Conservation (phyloP, 805 yeast genomes). For the Ogataea naganishii region DNA sequence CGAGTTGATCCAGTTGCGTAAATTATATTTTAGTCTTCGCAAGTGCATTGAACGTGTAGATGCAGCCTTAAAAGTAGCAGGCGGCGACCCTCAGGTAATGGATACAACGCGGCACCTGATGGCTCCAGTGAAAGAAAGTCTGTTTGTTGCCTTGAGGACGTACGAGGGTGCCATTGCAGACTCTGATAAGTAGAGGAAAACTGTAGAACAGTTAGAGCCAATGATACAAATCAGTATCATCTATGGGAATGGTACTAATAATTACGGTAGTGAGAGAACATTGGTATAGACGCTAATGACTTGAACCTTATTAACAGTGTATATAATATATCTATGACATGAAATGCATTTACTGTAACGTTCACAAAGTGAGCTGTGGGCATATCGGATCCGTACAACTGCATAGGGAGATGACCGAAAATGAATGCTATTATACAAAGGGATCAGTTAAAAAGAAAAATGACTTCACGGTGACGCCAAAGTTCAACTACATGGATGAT, state of each 20-base stretch:
- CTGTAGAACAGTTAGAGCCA: too few relatives aligned
- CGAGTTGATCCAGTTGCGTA: constrained; percentile 27
- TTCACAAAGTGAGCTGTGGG: too few relatives aligned
- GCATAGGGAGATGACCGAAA: too few relatives aligned
- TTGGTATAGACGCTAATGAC: too few relatives aligned
- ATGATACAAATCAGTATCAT: too few relatives aligned
- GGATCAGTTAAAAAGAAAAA: constrained; percentile 2
- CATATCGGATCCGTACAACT: too few relatives aligned
- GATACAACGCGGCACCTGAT: constrained; percentile 16
- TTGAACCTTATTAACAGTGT: too few relatives aligned
- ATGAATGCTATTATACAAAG: constrained; percentile 1
- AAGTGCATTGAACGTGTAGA: constrained; percentile 39
- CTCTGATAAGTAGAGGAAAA: constrained; percentile 6
- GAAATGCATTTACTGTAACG: too few relatives aligned
- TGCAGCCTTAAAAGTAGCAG: constrained; percentile 20
- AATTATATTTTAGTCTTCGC: constrained; percentile 37
- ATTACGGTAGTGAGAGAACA: too few relatives aligned
- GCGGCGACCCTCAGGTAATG: too few relatives aligned
- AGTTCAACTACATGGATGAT: background rate
- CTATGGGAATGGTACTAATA: too few relatives aligned
- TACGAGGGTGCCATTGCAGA: constrained; percentile 34
- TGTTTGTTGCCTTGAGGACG: constrained; percentile 35
- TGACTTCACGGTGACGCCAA: constrained; percentile 1
- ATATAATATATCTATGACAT: too few relatives aligned
- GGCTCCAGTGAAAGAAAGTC: constrained; percentile 34